Percentiles rank a stretch among this genome's conserved stretches.
These are phyloP conservation scores for Phyllosticta citribraziliensis DNA, from an alignment of 2,329 filamentous ascomycete species.

Conservation along the genomic window DNA sequence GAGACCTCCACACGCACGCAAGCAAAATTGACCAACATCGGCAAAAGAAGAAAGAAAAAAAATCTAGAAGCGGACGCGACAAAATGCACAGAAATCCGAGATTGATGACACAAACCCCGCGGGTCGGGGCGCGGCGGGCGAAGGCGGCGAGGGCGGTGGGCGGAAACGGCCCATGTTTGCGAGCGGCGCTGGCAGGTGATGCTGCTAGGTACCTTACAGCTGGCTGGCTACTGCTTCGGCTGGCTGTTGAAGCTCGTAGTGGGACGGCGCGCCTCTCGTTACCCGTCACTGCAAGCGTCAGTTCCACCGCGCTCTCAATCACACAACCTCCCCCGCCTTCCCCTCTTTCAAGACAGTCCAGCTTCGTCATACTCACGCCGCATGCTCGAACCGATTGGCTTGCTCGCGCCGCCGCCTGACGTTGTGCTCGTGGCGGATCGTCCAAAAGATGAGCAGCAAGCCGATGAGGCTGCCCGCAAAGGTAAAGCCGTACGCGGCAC, in stretches of 20 bases:
- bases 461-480: conserved; percentile 61
- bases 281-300: neutral
- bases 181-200: neutral
- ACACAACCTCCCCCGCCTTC: neutral
- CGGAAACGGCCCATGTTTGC: neutral
- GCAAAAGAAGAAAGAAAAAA: too few relatives aligned
- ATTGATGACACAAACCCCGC: neutral
- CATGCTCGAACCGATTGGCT: neutral
- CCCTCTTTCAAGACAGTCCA: neutral
- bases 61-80: too few relatives aligned
- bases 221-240: neutral
- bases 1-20: too few relatives aligned
- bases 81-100: too few relatives aligned
- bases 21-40: too few relatives aligned
- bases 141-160: neutral
- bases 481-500: conserved; percentile 69
- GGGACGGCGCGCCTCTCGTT: neutral
- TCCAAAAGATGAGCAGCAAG: conserved; percentile 58
- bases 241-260: neutral
- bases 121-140: neutral
- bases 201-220: neutral
- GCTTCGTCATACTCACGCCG: neutral
- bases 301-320: neutral
- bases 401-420: conserved; percentile 15
- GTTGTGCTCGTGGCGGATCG: conserved; percentile 51